Percentiles rank a stretch among this genome's conserved stretches.
Evolutionary conservation across 768 basidiomycete species (phyloP).

Genomic region (Leucosporidium creatinivorum): DNA sequence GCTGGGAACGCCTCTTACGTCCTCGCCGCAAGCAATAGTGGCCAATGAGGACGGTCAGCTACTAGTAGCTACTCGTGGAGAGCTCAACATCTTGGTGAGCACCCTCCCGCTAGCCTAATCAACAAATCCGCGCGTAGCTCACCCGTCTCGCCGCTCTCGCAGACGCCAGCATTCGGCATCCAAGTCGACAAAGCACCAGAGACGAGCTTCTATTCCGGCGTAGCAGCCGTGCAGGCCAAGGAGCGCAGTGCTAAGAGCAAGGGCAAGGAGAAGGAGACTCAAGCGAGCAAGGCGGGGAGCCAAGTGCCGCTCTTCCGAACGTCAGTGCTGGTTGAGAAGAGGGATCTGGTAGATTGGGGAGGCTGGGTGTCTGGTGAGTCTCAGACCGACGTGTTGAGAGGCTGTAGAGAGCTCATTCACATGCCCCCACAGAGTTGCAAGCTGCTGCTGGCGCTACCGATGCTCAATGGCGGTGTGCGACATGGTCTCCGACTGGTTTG

Average conservation of each 20-base stretch:
- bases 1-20: too few species aligned
- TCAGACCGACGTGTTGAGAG: not conserved
- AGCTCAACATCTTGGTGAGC: too few species aligned
- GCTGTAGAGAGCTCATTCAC: not conserved
- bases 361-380: slow-evolving; percentile 4
- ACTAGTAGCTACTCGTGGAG: too few species aligned
- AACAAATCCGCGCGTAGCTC: too few species aligned
- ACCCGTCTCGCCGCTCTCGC: not conserved
- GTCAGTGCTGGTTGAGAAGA: slow-evolving; percentile 2
- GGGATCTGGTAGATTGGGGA: slow-evolving; percentile 12
- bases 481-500: slow-evolving; percentile 17
- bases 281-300: not conserved
- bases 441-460: not conserved
- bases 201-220: too few species aligned
- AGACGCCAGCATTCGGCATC: not conserved
- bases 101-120: too few species aligned
- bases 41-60: too few species aligned
- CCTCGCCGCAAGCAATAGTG: too few species aligned
- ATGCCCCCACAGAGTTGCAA: not conserved
- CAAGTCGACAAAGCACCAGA: not conserved
- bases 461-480: not conserved
- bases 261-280: slow-evolving; percentile 1
- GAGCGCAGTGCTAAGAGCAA: not conserved
- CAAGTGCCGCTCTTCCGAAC: not conserved
- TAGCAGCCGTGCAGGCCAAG: too few species aligned